Conservation (phyloP, 2,329 filamentous ascomycete genomes). For the Cryphonectria parasitica region DNA sequence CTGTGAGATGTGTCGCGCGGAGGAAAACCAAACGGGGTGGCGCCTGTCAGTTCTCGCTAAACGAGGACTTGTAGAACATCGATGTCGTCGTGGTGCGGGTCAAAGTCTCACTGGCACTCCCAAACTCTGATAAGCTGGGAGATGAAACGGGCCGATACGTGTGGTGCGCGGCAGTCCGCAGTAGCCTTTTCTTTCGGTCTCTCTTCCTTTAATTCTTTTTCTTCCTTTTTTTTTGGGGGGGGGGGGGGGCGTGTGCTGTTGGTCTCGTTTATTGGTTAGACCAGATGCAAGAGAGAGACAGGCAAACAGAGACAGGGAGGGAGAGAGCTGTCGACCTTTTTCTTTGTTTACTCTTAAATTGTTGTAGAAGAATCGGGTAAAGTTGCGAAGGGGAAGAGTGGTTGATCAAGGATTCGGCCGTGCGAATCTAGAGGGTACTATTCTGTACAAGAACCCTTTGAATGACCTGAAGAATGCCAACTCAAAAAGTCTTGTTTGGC, state of each 20-base stretch:
- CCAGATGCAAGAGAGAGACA: neutral
- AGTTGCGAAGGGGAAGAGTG: slow-evolving; percentile 12
- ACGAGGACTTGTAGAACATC: slow-evolving; percentile 44
- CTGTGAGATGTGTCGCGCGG: slow-evolving; percentile 21
- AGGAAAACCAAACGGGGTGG: slow-evolving; percentile 35
- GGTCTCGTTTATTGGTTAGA: slow-evolving; percentile 9
- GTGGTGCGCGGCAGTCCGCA: slow-evolving; percentile 24
- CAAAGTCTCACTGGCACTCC: slow-evolving; percentile 40
- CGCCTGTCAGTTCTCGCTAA: slow-evolving; percentile 39
- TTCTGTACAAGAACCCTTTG: neutral
- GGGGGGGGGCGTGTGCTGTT: slow-evolving; percentile 8
- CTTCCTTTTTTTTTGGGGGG: no score
- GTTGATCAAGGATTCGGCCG: slow-evolving; percentile 8
- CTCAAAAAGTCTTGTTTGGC: neutral
- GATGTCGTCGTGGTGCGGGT: slow-evolving; percentile 42
- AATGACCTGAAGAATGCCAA: neutral
- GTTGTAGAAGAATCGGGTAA: slow-evolving; percentile 9
- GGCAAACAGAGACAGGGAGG: no score
- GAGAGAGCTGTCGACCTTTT: slow-evolving; percentile 3
- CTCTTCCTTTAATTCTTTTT: no score
- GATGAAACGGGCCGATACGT: slow-evolving; percentile 22
- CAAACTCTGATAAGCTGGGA: slow-evolving; percentile 27
- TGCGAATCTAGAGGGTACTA: neutral
- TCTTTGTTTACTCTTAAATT: slow-evolving; percentile 9
- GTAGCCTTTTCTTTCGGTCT: neutral